These are phyloP conservation scores for Dryas octopetala DNA, from an alignment of 306 rosid species.

Conservation along the genomic window DNA sequence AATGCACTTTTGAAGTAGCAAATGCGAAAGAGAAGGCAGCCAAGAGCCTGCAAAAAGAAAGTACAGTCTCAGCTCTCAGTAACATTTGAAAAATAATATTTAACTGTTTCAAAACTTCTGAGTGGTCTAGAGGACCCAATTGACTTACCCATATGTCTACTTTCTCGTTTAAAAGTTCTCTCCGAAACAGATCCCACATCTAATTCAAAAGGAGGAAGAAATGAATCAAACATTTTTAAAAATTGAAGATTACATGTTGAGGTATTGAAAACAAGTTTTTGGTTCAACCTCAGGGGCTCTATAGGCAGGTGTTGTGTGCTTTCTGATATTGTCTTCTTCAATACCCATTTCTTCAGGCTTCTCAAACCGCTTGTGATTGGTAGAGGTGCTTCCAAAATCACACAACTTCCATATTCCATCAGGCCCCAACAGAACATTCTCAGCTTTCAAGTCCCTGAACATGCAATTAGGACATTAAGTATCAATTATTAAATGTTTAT, in stretches of 20 bases:
- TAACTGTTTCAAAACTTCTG: conserved; percentile 9
- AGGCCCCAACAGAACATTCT: conserved; percentile 71
- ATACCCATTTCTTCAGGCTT: conserved; percentile 98
- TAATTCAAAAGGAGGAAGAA: conserved; percentile 30
- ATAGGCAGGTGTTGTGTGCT: conserved; percentile 96
- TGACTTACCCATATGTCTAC: conserved; percentile 98
- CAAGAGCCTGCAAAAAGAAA: conserved; percentile 72
- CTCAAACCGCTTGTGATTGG: conserved; percentile 91
- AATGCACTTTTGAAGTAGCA: conserved; percentile 96
- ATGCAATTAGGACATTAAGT: background rate
- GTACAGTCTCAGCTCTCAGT: conserved; percentile 26
- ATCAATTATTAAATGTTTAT: background rate
- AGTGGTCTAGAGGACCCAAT: conserved; percentile 21
- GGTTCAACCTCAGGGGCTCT: conserved; percentile 84
- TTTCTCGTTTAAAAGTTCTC: conserved; percentile 85
- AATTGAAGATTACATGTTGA: conserved; percentile 1
- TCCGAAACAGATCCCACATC: conserved; percentile 98
- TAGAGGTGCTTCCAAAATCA: conserved; percentile 94
- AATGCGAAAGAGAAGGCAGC: conserved; percentile 97
- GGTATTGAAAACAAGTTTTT: conserved; percentile 19
- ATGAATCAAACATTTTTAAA: conserved; percentile 14
- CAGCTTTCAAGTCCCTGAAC: conserved; percentile 90
- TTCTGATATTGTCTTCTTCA: conserved; percentile 98
- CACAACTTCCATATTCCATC: conserved; percentile 95
- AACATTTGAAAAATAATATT: background rate